phyloP scores from a whole-genome alignment of 2,329 filamentous ascomycete genomes.

The Leptographium flavum region DNA sequence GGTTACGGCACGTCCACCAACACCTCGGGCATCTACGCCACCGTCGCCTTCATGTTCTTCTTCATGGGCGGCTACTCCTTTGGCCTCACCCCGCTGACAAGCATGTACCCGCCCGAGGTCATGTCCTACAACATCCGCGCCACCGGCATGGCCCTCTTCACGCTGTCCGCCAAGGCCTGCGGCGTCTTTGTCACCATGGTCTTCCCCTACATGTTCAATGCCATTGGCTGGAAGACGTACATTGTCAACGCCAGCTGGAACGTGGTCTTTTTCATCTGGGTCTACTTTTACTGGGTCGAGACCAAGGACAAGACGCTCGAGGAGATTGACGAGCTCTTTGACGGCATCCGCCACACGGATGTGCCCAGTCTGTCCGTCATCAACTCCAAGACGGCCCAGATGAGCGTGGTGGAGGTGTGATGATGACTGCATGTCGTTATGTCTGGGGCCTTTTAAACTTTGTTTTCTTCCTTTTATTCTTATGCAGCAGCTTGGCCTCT shows the following conservation, averaged over 20 bases:
- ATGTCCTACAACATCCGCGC: conserved; percentile 23
- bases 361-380: conserved; percentile 9
- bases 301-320: conserved; percentile 18
- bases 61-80: conserved; percentile 38
- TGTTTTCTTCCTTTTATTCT: not conserved
- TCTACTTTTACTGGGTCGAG: conserved; percentile 34
- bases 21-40: conserved; percentile 4
- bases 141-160: conserved; percentile 29
- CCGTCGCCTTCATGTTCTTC: conserved; percentile 37
- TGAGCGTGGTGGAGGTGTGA: not conserved
- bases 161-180: conserved; percentile 26
- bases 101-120: conserved; percentile 27
- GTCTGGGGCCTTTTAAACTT: not conserved
- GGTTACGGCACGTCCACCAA: conserved; percentile 14
- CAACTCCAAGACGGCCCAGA: not conserved
- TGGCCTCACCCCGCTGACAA: conserved; percentile 32
- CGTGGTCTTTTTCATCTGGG: conserved; percentile 22
- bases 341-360: conserved; percentile 23
- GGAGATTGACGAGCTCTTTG: conserved; percentile 30
- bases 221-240: conserved; percentile 35
- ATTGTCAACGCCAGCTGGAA: conserved; percentile 30
- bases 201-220: conserved; percentile 28
- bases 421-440: too few relatives aligned
- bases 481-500: not conserved
- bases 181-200: conserved; percentile 29